Base-by-base conservation (phyloP, 768 basidiomycete species). In the Russula virescens region DNA sequence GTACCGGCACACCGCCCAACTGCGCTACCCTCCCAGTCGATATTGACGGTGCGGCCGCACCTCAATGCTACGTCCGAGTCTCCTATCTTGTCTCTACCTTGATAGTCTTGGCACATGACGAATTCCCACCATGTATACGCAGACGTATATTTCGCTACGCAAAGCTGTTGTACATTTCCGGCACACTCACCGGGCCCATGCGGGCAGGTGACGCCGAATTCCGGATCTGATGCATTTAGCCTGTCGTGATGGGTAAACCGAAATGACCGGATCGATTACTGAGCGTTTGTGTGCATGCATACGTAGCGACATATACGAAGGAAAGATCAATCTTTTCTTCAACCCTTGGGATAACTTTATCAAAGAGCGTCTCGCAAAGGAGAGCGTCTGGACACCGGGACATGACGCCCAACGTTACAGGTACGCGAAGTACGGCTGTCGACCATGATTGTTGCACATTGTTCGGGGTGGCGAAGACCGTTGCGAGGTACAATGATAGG, bases 141-240 rank as follows among this genome's bases (percentile, higher is more conserved):
- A 25, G 79, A 74, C 25, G 80, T 76, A 64, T 90, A 79, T 71
- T 85, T 83, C 58, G 81, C 77, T 34, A 81, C 88, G 72, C 95
- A 98, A 28, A 97, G 79, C 71, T 97, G 86, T 62, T 97, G 89
- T 19, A 93, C 83, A 75, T 96, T 94, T 47, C 91, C 94, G 16
- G 83, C 83, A 69, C 94, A 97, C 73, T 98, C 94, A 56, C 80
- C 73, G 5, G 76, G 75, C 19, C 93, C 94, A 70, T 96, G 94
- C 78, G 80, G 80, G 75, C 94, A 97, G 38, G 75, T 81, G 34
- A 89, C 83, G n/a, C 93, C 93, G 70, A 87, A 91, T 52, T 78
- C 76, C n/a, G 81, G 75, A 28, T 89, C 85, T 7, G 81, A 80
- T n/a, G 77, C 61, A 70, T 92, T 83, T 28, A 83, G 69, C 59